Evolutionary conservation across 495 filamentous ascomycete species (phyloP).

Genomic region (Chaetomium fimeti): DNA sequence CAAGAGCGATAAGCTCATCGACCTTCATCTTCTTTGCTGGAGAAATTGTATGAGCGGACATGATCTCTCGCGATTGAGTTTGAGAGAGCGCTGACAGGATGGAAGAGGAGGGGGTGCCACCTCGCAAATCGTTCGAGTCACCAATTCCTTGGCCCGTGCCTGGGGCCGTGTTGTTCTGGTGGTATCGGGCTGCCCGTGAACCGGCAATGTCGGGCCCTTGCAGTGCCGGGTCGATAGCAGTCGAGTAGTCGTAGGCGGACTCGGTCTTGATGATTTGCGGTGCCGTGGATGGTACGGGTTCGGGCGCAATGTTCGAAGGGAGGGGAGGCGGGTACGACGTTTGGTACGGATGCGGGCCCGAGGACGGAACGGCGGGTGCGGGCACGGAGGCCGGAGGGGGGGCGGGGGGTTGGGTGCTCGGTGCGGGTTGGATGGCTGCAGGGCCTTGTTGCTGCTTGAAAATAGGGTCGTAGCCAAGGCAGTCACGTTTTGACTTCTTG

Average conservation of each 20-base stretch:
- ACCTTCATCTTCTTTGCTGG: constrained; percentile 71
- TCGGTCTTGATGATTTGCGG: constrained; percentile 60
- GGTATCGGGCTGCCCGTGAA: constrained; percentile 42
- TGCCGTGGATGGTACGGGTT: constrained; percentile 43
- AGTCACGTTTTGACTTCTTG: constrained; percentile 96
- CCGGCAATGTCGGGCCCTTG: constrained; percentile 44
- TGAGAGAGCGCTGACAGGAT: constrained; percentile 26
- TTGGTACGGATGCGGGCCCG: constrained; percentile 35
- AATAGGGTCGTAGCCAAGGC: constrained; percentile 95
- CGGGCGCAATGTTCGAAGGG: constrained; percentile 35
- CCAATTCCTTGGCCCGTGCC: constrained; percentile 28
- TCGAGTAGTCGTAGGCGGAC: constrained; percentile 61
- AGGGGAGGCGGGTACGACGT: constrained; percentile 33
- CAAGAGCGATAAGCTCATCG: constrained; percentile 69
- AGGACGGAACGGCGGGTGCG: constrained; percentile 37
- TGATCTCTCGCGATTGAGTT: constrained; percentile 33
- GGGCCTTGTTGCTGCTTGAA: constrained; percentile 86
- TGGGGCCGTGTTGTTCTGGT: constrained; percentile 31
- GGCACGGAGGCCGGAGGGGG: constrained; percentile 32
- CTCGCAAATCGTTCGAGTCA: constrained; percentile 28
- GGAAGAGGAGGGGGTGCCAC: constrained; percentile 34
- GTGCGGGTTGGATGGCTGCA: constrained; percentile 71
- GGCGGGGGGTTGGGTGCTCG: constrained; percentile 32
- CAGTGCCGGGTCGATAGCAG: constrained; percentile 74
- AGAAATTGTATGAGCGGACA: constrained; percentile 48